Conservation (phyloP, 2,329 filamentous ascomycete genomes). For the Trichoderma oligosporum region DNA sequence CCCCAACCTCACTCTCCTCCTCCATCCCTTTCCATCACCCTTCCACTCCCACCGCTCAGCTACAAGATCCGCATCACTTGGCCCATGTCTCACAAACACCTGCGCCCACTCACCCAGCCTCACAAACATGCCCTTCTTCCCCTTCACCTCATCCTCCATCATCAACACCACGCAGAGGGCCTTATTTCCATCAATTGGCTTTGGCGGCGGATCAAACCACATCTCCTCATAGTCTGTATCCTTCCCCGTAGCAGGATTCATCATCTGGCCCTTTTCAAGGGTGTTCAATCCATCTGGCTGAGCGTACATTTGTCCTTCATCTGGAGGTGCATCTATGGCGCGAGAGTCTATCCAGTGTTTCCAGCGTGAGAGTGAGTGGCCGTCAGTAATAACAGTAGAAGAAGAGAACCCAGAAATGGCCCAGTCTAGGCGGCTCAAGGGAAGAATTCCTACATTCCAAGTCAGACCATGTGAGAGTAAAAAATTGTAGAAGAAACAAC, state of each 20-base stretch:
- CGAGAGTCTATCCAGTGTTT: conserved; percentile 59
- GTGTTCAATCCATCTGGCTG: conserved; percentile 37
- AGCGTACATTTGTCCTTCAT: conserved; percentile 55
- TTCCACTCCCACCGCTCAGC: conserved; percentile 55
- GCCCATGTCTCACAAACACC: conserved; percentile 48
- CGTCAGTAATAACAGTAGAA: conserved; percentile 30
- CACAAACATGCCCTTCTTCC: conserved; percentile 48
- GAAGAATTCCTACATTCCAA: conserved; percentile 20
- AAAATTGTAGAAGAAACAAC: background rate
- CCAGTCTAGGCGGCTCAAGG: conserved; percentile 54
- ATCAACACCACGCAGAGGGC: conserved; percentile 39
- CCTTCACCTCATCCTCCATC: conserved; percentile 33
- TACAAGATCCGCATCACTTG: conserved; percentile 31
- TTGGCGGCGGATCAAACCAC: conserved; percentile 50
- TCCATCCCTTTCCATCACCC: conserved; percentile 32
- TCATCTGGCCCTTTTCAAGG: conserved; percentile 58
- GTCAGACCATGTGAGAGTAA: background rate
- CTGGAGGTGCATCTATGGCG: conserved; percentile 37
- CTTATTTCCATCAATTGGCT: conserved; percentile 6
- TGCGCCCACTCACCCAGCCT: conserved; percentile 54
- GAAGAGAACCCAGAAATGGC: conserved; percentile 57
- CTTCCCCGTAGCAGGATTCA: conserved; percentile 51
- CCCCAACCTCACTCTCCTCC: conserved; percentile 36
- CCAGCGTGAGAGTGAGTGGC: conserved; percentile 44
- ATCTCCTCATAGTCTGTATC: conserved; percentile 62